A percentile compares a stretch with the other conserved stretches of the same genome.
These are phyloP conservation scores for Hypoxylon sp. DNA, from an alignment of 2,329 filamentous ascomycete genomes.

Conservation along the genomic window DNA sequence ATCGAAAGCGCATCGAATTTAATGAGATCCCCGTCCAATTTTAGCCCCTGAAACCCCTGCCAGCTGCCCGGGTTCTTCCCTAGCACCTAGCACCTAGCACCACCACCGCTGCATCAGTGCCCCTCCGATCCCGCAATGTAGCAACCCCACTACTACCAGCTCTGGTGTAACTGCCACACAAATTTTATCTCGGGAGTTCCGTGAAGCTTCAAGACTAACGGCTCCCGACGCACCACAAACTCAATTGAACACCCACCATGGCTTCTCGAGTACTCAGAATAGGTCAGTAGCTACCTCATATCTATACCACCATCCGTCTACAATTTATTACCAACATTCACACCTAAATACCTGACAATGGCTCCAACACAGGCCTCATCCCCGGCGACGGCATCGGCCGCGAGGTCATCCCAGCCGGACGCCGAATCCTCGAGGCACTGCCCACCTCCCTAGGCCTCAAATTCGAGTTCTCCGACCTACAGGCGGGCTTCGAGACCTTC, in stretches of 20 bases:
- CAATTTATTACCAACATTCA: not conserved
- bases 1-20: conserved; percentile 5
- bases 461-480: conserved; percentile 93
- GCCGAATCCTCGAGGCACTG: conserved; percentile 91
- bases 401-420: conserved; percentile 96
- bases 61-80: not conserved
- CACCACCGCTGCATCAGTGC: not conserved
- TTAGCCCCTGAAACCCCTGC: conserved; percentile 18
- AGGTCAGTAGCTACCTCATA: conserved; percentile 63
- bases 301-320: conserved; percentile 1
- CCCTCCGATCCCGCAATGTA: conserved; percentile 45
- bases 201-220: conserved; percentile 32
- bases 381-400: conserved; percentile 98
- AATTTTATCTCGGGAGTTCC: conserved; percentile 33
- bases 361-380: conserved; percentile 79
- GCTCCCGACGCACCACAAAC: not conserved
- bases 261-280: conserved; percentile 77
- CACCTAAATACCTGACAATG: not conserved
- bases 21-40: conserved; percentile 11
- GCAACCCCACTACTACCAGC: conserved; percentile 28
- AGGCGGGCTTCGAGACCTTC: conserved; percentile 95
- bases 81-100: not conserved
- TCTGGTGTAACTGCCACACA: conserved; percentile 20
- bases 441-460: conserved; percentile 91
- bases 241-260: conserved; percentile 63